Percentiles rank a stretch among this genome's conserved stretches.
These are phyloP conservation scores for Stachybotrys echinatus DNA, from an alignment of 2,329 filamentous ascomycete species.

Conservation along the genomic window DNA sequence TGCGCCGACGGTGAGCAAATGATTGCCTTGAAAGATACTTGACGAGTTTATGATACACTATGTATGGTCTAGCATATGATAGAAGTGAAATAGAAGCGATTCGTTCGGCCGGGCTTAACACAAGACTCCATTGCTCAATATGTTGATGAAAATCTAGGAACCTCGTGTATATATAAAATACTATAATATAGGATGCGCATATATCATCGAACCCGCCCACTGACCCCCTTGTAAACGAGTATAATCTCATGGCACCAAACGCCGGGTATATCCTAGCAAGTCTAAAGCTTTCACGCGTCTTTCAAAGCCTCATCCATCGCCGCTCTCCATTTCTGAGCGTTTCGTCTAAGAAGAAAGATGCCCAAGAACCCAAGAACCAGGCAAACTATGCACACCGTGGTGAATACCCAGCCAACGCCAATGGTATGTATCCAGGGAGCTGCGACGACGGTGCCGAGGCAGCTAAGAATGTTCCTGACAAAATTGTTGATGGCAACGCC, in stretches of 20 bases:
- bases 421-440: constrained; percentile 66
- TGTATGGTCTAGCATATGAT: too few relatives aligned
- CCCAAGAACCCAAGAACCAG: constrained; percentile 51
- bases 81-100: too few relatives aligned
- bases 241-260: too few relatives aligned
- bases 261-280: neutral
- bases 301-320: constrained; percentile 50
- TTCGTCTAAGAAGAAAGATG: constrained; percentile 57
- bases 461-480: constrained; percentile 71
- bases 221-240: too few relatives aligned
- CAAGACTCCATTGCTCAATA: too few relatives aligned
- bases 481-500: constrained; percentile 82
- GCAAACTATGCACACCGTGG: constrained; percentile 46
- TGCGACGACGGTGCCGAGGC: constrained; percentile 63
- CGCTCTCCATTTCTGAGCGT: constrained; percentile 57
- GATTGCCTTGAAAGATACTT: neutral
- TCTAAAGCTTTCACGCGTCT: constrained; percentile 7
- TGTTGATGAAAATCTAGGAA: too few relatives aligned
- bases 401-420: constrained; percentile 73
- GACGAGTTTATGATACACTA: neutral
- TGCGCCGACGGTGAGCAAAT: constrained; percentile 1
- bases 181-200: too few relatives aligned
- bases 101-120: too few relatives aligned
- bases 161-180: too few relatives aligned
- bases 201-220: too few relatives aligned